These are phyloP conservation scores for Rhizopogon sp. DNA, from an alignment of 768 basidiomycete genomes.

Conservation along the genomic window DNA sequence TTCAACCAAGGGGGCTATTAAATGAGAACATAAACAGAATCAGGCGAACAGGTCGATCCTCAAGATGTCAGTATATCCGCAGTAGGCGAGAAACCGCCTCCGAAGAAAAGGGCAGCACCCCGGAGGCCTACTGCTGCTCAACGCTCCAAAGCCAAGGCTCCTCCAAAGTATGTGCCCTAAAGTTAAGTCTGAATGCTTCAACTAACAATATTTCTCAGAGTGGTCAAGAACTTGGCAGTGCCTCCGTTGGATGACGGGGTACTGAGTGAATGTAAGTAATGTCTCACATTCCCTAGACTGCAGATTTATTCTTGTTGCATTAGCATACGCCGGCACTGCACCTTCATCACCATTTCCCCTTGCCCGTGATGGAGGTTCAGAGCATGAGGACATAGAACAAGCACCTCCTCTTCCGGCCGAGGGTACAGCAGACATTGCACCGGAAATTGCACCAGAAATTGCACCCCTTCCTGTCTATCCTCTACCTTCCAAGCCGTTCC, in stretches of 20 bases:
- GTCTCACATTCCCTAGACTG: background rate
- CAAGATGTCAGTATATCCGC: slow-evolving; percentile 11
- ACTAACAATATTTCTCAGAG: slow-evolving; percentile 20
- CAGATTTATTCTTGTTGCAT: background rate
- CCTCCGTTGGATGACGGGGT: slow-evolving; percentile 44
- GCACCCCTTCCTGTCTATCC: slow-evolving; percentile 70
- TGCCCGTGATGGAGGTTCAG: slow-evolving; percentile 36
- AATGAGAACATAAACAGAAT: slow-evolving; percentile 25
- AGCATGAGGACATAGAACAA: slow-evolving; percentile 36
- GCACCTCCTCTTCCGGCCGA: slow-evolving; percentile 25
- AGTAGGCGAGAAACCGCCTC: slow-evolving; percentile 31
- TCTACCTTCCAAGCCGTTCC: slow-evolving; percentile 77
- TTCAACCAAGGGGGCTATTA: slow-evolving; percentile 5
- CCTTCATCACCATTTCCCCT: slow-evolving; percentile 64
- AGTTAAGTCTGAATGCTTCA: background rate
- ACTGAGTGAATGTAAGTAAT: slow-evolving; percentile 56
- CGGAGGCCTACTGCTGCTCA: slow-evolving; percentile 37
- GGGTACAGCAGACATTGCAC: slow-evolving; percentile 42
- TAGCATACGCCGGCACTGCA: slow-evolving; percentile 64
- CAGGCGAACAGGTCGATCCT: slow-evolving; percentile 15
- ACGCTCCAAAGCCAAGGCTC: slow-evolving; percentile 28
- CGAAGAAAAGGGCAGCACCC: slow-evolving; percentile 44
- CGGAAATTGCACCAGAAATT: slow-evolving; percentile 36
- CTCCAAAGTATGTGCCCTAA: slow-evolving; percentile 23
- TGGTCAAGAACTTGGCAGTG: slow-evolving; percentile 20